Base-by-base conservation (phyloP, 352 stramenopile genomes). In the Saprolegnia diclina region DNA sequence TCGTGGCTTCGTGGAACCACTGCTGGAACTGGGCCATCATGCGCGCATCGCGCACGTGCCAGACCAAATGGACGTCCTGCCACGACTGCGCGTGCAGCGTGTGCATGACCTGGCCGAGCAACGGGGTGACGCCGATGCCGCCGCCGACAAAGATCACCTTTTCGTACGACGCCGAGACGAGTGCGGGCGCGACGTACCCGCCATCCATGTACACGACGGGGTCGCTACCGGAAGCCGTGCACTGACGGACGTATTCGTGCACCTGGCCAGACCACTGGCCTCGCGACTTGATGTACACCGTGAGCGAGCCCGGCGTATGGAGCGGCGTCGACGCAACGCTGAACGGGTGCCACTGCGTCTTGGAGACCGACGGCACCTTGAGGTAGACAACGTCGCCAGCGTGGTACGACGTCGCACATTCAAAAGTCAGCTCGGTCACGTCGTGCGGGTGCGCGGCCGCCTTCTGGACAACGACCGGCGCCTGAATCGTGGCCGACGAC, bases 261-360 rank as follows among this genome's bases (percentile, higher is more conserved):
- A 94, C 74, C 56, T 81, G 78, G 69, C 89, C 89, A 29, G 86
- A 91, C 69, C 74, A 94, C 71, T 85, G 87, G 6, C 86, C 86
- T 53, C 90, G 79, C 21, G 76, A 75, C 67, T 92, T 94, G 24
- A 91, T 78, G 70, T 94, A 83, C 10, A 94, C 84, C 0, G 84
- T 91, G 67, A 94, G 90, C 0, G 83, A 90, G 71, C 91, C 82
- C 64, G 91, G 83, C 69, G 89, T 90, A 68, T 92, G 83, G 63
- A 92, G 88, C 5, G 88, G 88, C 0, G 85, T 85, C 3, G 82
- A 92, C 14, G 86, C 91, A 56, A 97, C 81, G 29, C 83, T 95
- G 73, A 96, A 96, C 24, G 89, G 89, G 77, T 96, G 89, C 88
- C 88, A 96, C 75, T 96, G 79, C 32, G 81, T 81, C 45, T 80